Base-by-base conservation (phyloP, 768 basidiomycete species). In the Phlegmacium glaucopus region DNA sequence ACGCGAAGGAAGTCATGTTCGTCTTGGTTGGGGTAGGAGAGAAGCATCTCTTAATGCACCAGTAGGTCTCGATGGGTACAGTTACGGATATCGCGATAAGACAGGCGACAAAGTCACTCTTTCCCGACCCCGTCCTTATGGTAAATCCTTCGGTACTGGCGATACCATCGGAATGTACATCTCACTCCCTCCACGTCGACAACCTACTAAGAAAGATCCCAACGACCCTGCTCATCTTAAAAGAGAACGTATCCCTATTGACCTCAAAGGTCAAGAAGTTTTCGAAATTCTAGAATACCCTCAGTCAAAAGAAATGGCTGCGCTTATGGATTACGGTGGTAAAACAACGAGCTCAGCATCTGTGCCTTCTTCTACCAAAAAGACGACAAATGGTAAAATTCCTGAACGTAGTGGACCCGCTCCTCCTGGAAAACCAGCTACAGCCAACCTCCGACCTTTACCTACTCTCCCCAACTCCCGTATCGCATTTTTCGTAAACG, bases 131-230 rank as follows among this genome's bases (percentile, higher is more conserved):
- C 79, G 82, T 39, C 75, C 85, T 7, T 98, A 96, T 58, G 91
- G 89, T 4, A 66, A 70, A 28, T 55, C 80, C 0, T 95, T 89
- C 61, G 74, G 72, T 44, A 78, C 91, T 1, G 93, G 93, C 6
- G 92, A 97, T 66, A 85, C 94, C 15, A 71, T 98, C 39, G 96
- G 96, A 17, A 85, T 98, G 80, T 90, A 94, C 63, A 90, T 99
- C 43, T 87, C 80, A 32, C 80, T 98, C 6, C 95, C 96, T 4
- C 74, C 79, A 0, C 76, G 77, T 27, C 78, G 82, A 27, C 62
- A 75, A 56, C 74, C 85, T 12, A 66, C 79, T 55, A 67, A 69
- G 38, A 72, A 79, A 32, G 90, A 94, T 59, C 75, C 77, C 1
- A 69, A 82, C 54, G 90, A 96, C 62, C 88, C 94, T 9, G 87